A percentile compares a stretch with the other conserved stretches of the same genome.
phyloP scores from a whole-genome alignment of 192 early-diverging fungal species.

The Coemansia sp. region DNA sequence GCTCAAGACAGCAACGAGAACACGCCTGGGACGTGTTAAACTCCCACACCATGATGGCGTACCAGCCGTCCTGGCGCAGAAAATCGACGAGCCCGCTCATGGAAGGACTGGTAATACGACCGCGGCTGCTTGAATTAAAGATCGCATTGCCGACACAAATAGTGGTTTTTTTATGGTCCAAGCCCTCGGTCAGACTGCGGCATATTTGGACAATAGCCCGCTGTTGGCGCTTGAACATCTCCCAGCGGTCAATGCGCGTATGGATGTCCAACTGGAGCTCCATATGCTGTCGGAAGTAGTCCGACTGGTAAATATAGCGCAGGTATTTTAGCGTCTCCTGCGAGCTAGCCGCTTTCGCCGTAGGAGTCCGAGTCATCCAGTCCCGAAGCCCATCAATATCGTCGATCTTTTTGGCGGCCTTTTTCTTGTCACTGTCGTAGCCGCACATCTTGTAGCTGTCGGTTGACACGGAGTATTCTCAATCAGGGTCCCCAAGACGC shows the following conservation, averaged over 20 bases:
- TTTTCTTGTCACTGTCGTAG: too few relatives aligned
- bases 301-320: neutral
- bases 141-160: neutral
- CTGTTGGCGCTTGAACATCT: neutral
- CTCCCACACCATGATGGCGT: neutral
- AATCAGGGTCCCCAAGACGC: neutral
- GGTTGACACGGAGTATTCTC: too few relatives aligned
- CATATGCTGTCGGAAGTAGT: neutral
- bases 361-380: too few relatives aligned
- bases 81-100: neutral
- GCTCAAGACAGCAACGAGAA: neutral
- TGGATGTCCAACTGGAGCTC: neutral
- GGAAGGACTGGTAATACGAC: neutral
- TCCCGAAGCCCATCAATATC: too few relatives aligned
- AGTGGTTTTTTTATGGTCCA: neutral
- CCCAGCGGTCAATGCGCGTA: too few relatives aligned
- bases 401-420: too few relatives aligned
- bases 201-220: neutral
- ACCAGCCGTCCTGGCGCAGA: neutral
- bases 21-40: neutral
- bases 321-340: too few relatives aligned
- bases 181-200: neutral
- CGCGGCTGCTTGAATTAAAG: neutral
- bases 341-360: too few relatives aligned
- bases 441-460: too few relatives aligned